Percentiles rank a stretch among this genome's conserved stretches.
Conservation (phyloP, 805 yeast genomes). For the Ogataea paradorogensis region DNA sequence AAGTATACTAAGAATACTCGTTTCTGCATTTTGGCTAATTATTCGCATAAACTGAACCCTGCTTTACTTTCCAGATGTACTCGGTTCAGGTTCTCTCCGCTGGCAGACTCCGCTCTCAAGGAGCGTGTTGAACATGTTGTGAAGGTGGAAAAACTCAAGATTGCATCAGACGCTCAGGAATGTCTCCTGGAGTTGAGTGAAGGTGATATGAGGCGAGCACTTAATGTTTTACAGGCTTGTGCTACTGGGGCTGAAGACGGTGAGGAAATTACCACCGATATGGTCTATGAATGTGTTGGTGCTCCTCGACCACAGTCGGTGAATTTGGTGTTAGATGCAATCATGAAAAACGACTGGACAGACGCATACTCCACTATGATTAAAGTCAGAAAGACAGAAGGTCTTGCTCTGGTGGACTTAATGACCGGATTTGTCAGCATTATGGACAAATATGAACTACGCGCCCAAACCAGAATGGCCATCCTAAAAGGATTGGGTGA, state of each 20-base stretch:
- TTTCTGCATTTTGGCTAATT: slow-evolving; percentile 92
- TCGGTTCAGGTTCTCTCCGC: slow-evolving; percentile 87
- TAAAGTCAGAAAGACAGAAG: slow-evolving; percentile 66
- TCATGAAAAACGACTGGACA: slow-evolving; percentile 86
- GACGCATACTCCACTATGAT: slow-evolving; percentile 66
- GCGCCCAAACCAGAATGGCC: slow-evolving; percentile 56
- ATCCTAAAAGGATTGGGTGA: slow-evolving; percentile 75
- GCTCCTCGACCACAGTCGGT: slow-evolving; percentile 90
- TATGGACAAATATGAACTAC: slow-evolving; percentile 65
- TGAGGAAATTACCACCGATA: slow-evolving; percentile 61
- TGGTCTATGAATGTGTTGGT: slow-evolving; percentile 93
- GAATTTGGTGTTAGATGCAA: slow-evolving; percentile 68
- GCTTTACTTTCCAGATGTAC: slow-evolving; percentile 95
- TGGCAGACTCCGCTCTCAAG: slow-evolving; percentile 62
- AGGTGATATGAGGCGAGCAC: slow-evolving; percentile 96
- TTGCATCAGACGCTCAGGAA: slow-evolving; percentile 55
- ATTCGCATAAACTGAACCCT: slow-evolving; percentile 92
- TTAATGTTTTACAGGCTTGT: slow-evolving; percentile 93
- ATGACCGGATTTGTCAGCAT: slow-evolving; percentile 73
- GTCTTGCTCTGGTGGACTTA: slow-evolving; percentile 86
- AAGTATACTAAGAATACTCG: slow-evolving; percentile 93
- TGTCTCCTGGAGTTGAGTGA: slow-evolving; percentile 71
- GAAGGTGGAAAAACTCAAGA: slow-evolving; percentile 58
- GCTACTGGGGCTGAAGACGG: slow-evolving; percentile 61
- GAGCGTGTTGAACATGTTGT: slow-evolving; percentile 69